These are phyloP conservation scores for Didymella arachidicola DNA, from an alignment of 2,329 filamentous ascomycete genomes.

Conservation along the genomic window DNA sequence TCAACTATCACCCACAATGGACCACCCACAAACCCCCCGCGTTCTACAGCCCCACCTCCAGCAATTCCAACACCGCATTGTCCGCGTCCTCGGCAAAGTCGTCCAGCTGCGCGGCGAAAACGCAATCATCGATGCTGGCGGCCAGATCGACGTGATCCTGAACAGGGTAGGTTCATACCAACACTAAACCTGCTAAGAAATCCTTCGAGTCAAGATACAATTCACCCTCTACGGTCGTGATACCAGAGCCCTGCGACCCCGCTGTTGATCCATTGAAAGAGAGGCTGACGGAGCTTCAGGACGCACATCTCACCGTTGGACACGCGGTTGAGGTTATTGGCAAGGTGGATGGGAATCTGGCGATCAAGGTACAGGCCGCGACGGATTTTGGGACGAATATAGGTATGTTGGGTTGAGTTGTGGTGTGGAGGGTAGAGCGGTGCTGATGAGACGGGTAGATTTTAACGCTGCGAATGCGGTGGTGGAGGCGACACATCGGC, in stretches of 20 bases:
- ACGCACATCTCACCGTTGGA: constrained; percentile 72
- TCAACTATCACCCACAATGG: constrained; percentile 26
- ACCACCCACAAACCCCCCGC: constrained; percentile 70
- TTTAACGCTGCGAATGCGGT: constrained; percentile 78
- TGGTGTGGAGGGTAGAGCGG: too few species aligned
- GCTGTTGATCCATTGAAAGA: too few species aligned
- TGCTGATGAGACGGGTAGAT: constrained; percentile 60
- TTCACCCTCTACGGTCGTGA: neutral
- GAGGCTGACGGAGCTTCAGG: constrained; percentile 56
- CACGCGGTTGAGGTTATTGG: constrained; percentile 80
- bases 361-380: constrained; percentile 73
- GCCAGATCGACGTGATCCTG: constrained; percentile 75
- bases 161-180: constrained; percentile 64
- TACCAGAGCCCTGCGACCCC: neutral
- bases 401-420: constrained; percentile 61
- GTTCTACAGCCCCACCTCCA: constrained; percentile 82
- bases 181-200: too few species aligned
- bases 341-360: constrained; percentile 77
- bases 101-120: constrained; percentile 80
- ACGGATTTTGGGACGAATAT: constrained; percentile 73
- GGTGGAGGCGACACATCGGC: constrained; percentile 83
- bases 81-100: constrained; percentile 87
- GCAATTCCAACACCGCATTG: constrained; percentile 72
- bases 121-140: constrained; percentile 80
- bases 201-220: neutral